Evolutionary conservation across 2,329 filamentous ascomycete genomes (phyloP), one percentile per base, ranked within the genome.

Genomic region (Beauveria pseudobassiana): DNA sequence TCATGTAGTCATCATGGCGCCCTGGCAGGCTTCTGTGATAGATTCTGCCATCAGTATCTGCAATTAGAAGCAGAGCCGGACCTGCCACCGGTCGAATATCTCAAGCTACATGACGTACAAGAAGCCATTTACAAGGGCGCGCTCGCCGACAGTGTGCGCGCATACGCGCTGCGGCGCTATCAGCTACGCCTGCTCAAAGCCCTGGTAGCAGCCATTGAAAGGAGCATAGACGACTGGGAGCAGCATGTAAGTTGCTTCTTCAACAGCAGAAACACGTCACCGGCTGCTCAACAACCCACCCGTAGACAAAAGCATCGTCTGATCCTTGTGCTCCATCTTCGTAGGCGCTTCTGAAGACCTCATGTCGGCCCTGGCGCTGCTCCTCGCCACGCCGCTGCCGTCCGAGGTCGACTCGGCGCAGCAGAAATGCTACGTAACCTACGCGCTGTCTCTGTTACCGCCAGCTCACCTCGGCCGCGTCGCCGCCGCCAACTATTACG

Each of bases 341-440:
- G 28, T 75, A 97, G 93, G 91, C 88, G 73, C 87, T 96, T 91
- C 88, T 64, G 90, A 96, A 74, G 81, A 88, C 73, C 82, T 97
- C 68, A 90, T 93, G 82, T 79, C 80, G 61, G 78, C 80, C 43
- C 81, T 96, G 67, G 85, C 87, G 59, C 74, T 79, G 63, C 80
- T 95, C 26, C 80, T 96, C 62, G 78, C 81, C 22, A 78, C 81
- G 34, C 83, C 85, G 18, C 74, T 89, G 18, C 85, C 83, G n/a
- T 80, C 86, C 22, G 86, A 91, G 69, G 72, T 81, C 28, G 76
- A 80, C 45, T 83, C 87, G 61, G 89, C 85, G 26, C 90, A 93
- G 74, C 82, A 82, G 67, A 89, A 89, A 71, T 85, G 85, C 38
- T 88, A 87, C 70, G 89, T 96, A 62, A 91, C 87, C 43, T 96